Evolutionary conservation across 768 basidiomycete species (phyloP).

Genomic region (Boletus rex-veris): DNA sequence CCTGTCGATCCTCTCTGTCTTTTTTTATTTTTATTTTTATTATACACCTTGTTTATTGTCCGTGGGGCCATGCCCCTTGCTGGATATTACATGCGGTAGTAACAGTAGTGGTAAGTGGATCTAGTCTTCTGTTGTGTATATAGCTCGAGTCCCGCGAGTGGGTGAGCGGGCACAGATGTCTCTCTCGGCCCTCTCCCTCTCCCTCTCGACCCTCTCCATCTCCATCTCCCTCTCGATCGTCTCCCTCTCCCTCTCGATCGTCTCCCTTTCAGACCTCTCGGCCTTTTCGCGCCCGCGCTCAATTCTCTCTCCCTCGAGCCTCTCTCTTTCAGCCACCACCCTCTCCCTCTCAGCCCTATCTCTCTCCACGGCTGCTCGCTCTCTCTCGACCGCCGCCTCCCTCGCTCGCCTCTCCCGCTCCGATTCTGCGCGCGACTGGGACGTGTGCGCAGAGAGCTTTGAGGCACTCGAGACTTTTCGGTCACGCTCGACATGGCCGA

Average conservation of each 20-base stretch:
- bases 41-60: too few species aligned
- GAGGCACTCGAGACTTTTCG: conserved; percentile 25
- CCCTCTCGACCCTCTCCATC: neutral
- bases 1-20: neutral
- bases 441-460: conserved; percentile 30
- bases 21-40: too few species aligned
- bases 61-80: too few species aligned
- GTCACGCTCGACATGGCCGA: conserved; percentile 24
- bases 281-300: conserved; percentile 5
- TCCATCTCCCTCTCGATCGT: neutral
- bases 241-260: conserved; percentile 6
- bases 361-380: conserved; percentile 12
- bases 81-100: too few species aligned
- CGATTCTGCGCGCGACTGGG: conserved; percentile 17
- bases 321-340: conserved; percentile 13
- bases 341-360: conserved; percentile 16
- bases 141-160: too few species aligned
- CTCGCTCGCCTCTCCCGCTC: conserved; percentile 26
- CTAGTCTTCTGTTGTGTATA: too few species aligned
- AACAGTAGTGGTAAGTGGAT: too few species aligned
- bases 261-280: conserved; percentile 7
- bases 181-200: neutral
- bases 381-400: conserved; percentile 18
- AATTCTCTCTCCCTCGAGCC: conserved; percentile 4
- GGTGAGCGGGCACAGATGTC: too few species aligned